Evolutionary conservation across 768 basidiomycete species (phyloP), one percentile per base, ranked within the genome.

Genomic region (Leucocoprinus birnbaumii): DNA sequence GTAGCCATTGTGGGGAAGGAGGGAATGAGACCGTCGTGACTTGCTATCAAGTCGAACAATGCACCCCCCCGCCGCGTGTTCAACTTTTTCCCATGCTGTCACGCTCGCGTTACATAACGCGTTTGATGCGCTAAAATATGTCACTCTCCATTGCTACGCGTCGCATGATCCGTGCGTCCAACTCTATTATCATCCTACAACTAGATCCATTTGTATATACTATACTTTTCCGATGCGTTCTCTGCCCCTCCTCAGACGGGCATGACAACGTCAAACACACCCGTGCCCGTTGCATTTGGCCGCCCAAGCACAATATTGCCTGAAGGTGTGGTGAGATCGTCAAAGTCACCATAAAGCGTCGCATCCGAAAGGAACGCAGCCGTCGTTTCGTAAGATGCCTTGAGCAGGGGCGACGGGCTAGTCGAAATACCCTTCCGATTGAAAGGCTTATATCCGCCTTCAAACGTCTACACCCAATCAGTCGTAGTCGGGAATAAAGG

Each of bases 321-420:
- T 3, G 94, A 94, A 2, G 96, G 96, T 19, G 89, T 88, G 18
- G 84, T 82, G 60, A 98, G 76, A 65, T 94, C 89, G 67, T 98
- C 96, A 71, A 91, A 98, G 73, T 98, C 97, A 22, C 97, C 97
- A 66, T 87, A 85, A 45, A 99, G 74, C 0, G 94, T 92, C 18
- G 97, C 96, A 56, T 99, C 93, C 3, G 95, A 91, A 61, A 99
- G 70, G 78, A 99, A 97, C 1, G 87, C 79, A 1, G 88, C 91
- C 0, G 96, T 98, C 3, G 95, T 98, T 72, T 98, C 97, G 71
- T 91, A 99, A 8, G 94, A 97, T 1, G 97, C 97, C 70, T 98
- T 98, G 52, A 98, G 83, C 38, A 98, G 79, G 7, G 96, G 94
- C n/a, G 95, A 98, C 22, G 94, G 85, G 70, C 92, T 94, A 43